These are phyloP conservation scores for Phytopythium mirpurense DNA, from an alignment of 352 stramenopile species.

Conservation along the genomic window DNA sequence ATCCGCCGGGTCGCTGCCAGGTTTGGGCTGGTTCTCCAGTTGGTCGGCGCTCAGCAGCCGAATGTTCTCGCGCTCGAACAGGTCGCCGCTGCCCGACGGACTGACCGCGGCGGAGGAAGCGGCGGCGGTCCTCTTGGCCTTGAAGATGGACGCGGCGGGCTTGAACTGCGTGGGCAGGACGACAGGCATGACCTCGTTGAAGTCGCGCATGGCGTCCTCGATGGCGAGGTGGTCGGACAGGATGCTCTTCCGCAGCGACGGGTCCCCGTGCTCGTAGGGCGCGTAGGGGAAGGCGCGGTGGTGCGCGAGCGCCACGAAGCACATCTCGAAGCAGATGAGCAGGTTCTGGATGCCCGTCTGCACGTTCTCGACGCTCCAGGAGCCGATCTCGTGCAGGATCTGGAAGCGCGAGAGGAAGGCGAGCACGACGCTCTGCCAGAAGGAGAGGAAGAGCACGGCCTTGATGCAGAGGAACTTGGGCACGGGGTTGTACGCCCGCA, in stretches of 20 bases:
- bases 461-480: constrained; percentile 99
- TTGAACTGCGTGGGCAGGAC: constrained; percentile 80
- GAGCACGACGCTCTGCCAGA: constrained; percentile 96
- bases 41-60: constrained; percentile 44
- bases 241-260: constrained; percentile 58
- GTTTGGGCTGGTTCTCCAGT: constrained; percentile 5
- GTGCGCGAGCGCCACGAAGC: constrained; percentile 94
- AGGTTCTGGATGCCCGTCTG: constrained; percentile 97
- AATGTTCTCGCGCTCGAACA: constrained; percentile 39
- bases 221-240: constrained; percentile 93
- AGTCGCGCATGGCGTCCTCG: constrained; percentile 91
- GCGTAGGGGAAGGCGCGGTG: constrained; percentile 94
- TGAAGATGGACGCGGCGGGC: constrained; percentile 51
- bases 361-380: constrained; percentile 94
- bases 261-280: constrained; percentile 58
- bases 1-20: constrained; percentile 9
- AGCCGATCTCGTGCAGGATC: constrained; percentile 89
- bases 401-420: constrained; percentile 86
- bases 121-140: constrained; percentile 30
- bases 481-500: constrained; percentile 93
- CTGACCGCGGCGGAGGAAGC: constrained; percentile 3
- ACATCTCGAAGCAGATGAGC: constrained; percentile 99
- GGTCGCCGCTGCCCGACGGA: constrained; percentile 17
- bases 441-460: constrained; percentile 97
- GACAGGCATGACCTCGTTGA: constrained; percentile 89